Evolutionary conservation across 2,329 filamentous ascomycete species (phyloP).

Genomic region (Plenodomus lindquistii): DNA sequence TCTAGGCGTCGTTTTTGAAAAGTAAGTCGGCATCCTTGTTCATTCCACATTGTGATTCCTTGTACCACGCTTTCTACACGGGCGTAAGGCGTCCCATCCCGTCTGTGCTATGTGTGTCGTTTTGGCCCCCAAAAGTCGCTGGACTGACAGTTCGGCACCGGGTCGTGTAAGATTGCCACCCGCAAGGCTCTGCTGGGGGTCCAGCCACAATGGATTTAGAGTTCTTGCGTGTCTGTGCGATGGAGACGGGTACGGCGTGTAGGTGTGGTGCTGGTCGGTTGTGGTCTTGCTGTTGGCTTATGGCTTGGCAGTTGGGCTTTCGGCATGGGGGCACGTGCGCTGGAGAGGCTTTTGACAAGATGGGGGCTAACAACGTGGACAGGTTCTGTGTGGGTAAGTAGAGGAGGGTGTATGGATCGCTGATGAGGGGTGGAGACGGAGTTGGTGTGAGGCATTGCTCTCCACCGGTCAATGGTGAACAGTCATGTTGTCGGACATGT

Average conservation of each 20-base stretch:
- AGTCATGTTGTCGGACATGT: no score
- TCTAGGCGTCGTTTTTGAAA: slow-evolving; percentile 95
- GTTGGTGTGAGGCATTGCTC: no score
- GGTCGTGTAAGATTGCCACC: slow-evolving; percentile 2
- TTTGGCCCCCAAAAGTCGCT: slow-evolving; percentile 5
- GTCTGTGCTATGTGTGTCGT: slow-evolving; percentile 4
- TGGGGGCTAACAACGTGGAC: neutral
- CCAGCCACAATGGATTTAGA: slow-evolving; percentile 27
- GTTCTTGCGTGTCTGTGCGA: slow-evolving; percentile 1
- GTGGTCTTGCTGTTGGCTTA: slow-evolving; percentile 12
- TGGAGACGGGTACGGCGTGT: slow-evolving; percentile 6
- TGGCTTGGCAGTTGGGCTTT: neutral
- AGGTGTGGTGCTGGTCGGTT: no score
- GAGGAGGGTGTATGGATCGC: neutral
- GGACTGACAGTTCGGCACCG: no score
- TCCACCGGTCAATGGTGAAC: no score
- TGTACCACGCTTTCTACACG: slow-evolving; percentile 1
- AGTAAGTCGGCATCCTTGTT: slow-evolving; percentile 61
- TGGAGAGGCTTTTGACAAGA: neutral
- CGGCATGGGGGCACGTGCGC: neutral
- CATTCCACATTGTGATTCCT: slow-evolving; percentile 1
- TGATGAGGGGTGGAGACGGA: no score
- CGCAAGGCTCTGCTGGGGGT: neutral
- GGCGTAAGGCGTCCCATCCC: slow-evolving; percentile 2
- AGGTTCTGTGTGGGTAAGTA: slow-evolving; percentile 34